phyloP scores from a whole-genome alignment of 257 asterid species.

The Ilex aquifolium region DNA sequence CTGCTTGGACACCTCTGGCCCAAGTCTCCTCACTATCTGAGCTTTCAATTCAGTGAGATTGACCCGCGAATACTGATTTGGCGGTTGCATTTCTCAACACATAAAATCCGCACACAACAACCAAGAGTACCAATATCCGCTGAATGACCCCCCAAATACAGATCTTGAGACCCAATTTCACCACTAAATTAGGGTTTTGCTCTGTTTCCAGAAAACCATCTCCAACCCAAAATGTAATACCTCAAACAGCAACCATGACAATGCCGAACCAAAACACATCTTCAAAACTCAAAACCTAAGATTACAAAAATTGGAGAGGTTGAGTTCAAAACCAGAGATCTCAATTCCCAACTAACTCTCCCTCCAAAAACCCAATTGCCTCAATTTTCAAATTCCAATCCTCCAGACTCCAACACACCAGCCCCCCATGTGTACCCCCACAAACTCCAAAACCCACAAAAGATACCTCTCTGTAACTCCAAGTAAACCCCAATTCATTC shows the following conservation, averaged over 20 bases:
- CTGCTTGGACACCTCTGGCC: slow-evolving; percentile 58
- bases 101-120: slow-evolving; percentile 29
- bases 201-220: slow-evolving; percentile 31
- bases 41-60: slow-evolving; percentile 29
- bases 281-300: slow-evolving; percentile 26
- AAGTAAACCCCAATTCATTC: slow-evolving; percentile 34
- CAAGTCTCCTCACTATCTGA: slow-evolving; percentile 22
- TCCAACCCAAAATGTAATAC: slow-evolving; percentile 21
- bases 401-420: slow-evolving; percentile 17
- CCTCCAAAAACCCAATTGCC: slow-evolving; percentile 59
- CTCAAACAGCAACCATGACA: slow-evolving; percentile 22
- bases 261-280: slow-evolving; percentile 31
- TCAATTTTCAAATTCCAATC: slow-evolving; percentile 32
- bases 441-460: slow-evolving; percentile 25
- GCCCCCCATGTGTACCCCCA: slow-evolving; percentile 22
- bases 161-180: background rate
- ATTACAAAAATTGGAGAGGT: slow-evolving; percentile 20
- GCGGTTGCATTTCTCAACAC: slow-evolving; percentile 54
- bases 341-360: slow-evolving; percentile 52
- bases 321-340: slow-evolving; percentile 45
- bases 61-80: slow-evolving; percentile 53
- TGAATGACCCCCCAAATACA: background rate
- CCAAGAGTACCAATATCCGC: slow-evolving; percentile 12
- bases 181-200: slow-evolving; percentile 39
- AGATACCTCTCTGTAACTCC: slow-evolving; percentile 41